Evolutionary conservation across 1,139 yeast genomes (phyloP).

Genomic region (Suhomyces ambrosiae): DNA sequence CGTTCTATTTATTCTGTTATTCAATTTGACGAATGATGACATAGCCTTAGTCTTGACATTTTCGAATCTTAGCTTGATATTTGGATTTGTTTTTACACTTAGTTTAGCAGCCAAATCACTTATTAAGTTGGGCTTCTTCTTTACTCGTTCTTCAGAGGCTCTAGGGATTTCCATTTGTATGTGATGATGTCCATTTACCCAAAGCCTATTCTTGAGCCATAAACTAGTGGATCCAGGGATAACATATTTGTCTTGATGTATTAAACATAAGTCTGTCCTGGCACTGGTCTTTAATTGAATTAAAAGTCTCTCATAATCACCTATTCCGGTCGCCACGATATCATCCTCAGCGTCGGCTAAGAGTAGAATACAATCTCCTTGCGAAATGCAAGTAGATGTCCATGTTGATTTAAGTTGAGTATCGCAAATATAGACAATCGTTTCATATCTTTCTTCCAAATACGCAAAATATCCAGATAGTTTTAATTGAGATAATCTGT

Average conservation of each 20-base stretch:
- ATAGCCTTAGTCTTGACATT: constrained; percentile 35
- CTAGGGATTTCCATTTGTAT: constrained; percentile 57
- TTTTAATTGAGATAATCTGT: constrained; percentile 72
- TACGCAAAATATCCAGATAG: constrained; percentile 89
- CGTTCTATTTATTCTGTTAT: constrained; percentile 18
- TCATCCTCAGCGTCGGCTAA: constrained; percentile 71
- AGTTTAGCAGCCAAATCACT: constrained; percentile 43
- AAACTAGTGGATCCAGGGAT: constrained; percentile 80
- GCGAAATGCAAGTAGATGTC: constrained; percentile 92
- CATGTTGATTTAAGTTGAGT: constrained; percentile 81
- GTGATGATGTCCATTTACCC: constrained; percentile 96
- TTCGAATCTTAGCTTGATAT: constrained; percentile 36
- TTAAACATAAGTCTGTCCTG: constrained; percentile 78
- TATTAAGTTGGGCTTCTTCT: constrained; percentile 27
- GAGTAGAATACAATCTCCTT: constrained; percentile 85
- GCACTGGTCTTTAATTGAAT: constrained; percentile 82
- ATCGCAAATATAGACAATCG: constrained; percentile 86
- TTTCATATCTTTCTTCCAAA: constrained; percentile 84
- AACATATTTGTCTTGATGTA: constrained; percentile 83
- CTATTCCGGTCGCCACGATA: constrained; percentile 64
- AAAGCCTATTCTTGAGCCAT: constrained; percentile 82
- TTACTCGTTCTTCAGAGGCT: constrained; percentile 18
- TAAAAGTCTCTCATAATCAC: constrained; percentile 81
- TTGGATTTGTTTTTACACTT: constrained; percentile 38
- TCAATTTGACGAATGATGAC: constrained; percentile 28